Base-by-base conservation (phyloP, 495 filamentous ascomycete genomes). In the Aspergillus carlsbadensis region DNA sequence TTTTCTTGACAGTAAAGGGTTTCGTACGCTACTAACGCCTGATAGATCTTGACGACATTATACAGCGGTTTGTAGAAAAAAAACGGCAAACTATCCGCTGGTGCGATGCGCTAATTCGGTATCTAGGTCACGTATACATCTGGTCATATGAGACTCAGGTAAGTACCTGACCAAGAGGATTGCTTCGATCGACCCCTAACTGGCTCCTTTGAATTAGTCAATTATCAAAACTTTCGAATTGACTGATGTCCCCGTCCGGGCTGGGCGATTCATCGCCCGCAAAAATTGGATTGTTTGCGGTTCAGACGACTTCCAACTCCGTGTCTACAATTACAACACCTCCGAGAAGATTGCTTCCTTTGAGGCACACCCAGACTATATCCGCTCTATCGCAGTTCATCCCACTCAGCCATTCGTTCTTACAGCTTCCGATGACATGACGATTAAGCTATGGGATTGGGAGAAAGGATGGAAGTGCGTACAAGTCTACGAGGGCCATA, bases 261-360 rank as follows among this genome's bases (percentile, higher is more conserved):
- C 95, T 40, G 94, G 94, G 64, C 90, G 95, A 57, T 98, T 98
- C 73, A 84, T 98, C 70, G 91, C 95, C 63, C 83, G 94, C 57
- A 98, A 98, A 83, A 98, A 98, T 73, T 98, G 95, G 95, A 95
- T 99, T 64, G 93, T 96, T 40, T 96, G 91, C 73, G 94, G 94
- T 61, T 96, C 91, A 42, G 94, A 99, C 78, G 94, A 98, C 79
- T 99, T 97, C 80, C 92, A 97, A 71, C 80, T 96, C 33, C 86
- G 92, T 53, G 90, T 94, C 60, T 91, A 96, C 81, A 98, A 98
- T 75, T 98, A 98, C 82, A 99, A 99, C 74, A 99, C 94, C 52
- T 95, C 91, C 59, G 94, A 99, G 72, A 98, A 97, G 82, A 95
- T 99, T 65, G 93, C 95, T 10, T 89, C 90, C 10, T 98, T 98